Percentiles rank a stretch among this genome's conserved stretches.
Conservation (phyloP, 169 alveolate species). For the Theileria orientalis region DNA sequence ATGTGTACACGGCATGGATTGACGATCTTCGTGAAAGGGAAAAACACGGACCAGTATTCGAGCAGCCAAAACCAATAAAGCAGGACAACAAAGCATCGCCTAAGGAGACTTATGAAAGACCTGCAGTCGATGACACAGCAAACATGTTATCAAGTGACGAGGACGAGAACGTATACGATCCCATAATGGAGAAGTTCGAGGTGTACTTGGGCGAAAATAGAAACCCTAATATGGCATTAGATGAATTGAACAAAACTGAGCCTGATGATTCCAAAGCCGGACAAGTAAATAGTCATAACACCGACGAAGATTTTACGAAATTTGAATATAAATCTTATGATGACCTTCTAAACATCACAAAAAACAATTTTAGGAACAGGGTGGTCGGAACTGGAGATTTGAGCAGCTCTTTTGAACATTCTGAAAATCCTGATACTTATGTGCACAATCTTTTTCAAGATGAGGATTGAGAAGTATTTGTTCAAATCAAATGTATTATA, state of each 20-base stretch:
- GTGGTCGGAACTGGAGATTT: background rate
- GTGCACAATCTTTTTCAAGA: constrained; percentile 39
- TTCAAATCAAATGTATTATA: background rate
- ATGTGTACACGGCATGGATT: constrained; percentile 89
- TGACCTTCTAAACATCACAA: no score
- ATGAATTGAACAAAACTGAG: no score
- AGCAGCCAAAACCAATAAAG: background rate
- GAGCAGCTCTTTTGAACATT: no score
- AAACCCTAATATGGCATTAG: no score
- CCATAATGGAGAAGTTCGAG: no score
- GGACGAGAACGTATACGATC: background rate
- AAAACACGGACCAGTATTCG: background rate
- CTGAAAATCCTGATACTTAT: background rate
- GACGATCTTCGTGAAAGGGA: constrained; percentile 83
- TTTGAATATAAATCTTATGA: no score
- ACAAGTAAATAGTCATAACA: no score
- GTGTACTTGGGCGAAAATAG: no score
- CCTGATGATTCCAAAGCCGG: no score
- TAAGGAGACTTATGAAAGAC: no score
- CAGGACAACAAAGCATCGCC: constrained; percentile 3
- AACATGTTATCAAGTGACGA: background rate
- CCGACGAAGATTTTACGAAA: no score
- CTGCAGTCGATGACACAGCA: background rate
- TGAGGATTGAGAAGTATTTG: background rate
- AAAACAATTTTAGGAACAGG: no score